phyloP scores from a whole-genome alignment of 148 eudicot genomes.

The Fallopia convolvulus region DNA sequence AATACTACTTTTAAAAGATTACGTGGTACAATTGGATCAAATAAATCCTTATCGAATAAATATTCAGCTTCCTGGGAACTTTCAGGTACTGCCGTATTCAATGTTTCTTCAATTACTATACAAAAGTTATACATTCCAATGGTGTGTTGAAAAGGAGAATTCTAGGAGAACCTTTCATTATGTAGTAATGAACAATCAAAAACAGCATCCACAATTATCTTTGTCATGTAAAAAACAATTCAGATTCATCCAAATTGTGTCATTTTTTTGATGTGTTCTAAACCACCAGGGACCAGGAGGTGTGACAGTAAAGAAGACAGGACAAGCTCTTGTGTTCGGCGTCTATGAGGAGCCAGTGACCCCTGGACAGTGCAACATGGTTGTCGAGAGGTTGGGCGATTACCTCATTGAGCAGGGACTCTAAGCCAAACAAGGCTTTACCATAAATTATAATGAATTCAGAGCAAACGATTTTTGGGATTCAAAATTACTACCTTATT shows the following conservation, averaged over 20 bases:
- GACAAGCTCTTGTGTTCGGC: constrained; percentile 7
- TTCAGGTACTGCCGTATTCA: too few relatives aligned
- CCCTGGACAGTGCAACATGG: constrained; percentile 20
- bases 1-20: too few relatives aligned
- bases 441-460: background rate
- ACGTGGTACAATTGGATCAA: too few relatives aligned
- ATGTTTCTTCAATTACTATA: too few relatives aligned
- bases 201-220: too few relatives aligned
- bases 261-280: background rate
- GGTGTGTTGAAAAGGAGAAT: too few relatives aligned
- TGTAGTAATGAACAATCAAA: too few relatives aligned
- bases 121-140: too few relatives aligned
- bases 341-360: constrained; percentile 21
- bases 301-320: constrained; percentile 1
- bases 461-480: background rate
- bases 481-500: background rate
- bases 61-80: too few relatives aligned
- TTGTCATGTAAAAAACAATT: background rate
- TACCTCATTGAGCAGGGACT: constrained; percentile 18
- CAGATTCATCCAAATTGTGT: background rate
- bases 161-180: too few relatives aligned
- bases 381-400: constrained; percentile 20
- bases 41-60: too few relatives aligned
- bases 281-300: constrained; percentile 5
- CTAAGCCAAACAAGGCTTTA: background rate